Evolutionary conservation across 1,139 yeast genomes (phyloP).

Genomic region (Suhomyces kunorum): DNA sequence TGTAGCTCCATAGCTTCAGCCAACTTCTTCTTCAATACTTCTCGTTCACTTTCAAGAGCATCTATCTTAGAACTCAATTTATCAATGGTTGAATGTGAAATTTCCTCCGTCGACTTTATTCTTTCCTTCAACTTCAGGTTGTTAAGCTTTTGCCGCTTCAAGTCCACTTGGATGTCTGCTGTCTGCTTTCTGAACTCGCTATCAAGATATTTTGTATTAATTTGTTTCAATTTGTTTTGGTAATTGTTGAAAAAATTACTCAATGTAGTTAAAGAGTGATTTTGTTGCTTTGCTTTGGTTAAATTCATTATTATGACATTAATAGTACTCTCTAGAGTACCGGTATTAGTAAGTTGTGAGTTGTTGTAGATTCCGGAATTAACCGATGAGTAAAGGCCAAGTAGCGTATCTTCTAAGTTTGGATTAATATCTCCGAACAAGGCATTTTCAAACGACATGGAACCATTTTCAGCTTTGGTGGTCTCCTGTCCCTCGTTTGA

Average conservation of each 20-base stretch:
- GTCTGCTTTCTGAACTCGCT: conserved; percentile 25
- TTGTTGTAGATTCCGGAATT: conserved; percentile 65
- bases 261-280: conserved; percentile 32
- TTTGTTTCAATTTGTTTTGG: conserved; percentile 27
- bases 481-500: not conserved
- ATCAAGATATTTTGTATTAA: conserved; percentile 32
- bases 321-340: conserved; percentile 47
- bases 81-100: conserved; percentile 21
- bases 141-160: conserved; percentile 22
- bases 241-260: conserved; percentile 35
- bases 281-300: conserved; percentile 41
- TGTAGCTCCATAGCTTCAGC: conserved; percentile 11
- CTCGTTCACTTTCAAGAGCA: conserved; percentile 10
- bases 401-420: conserved; percentile 57
- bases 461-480: not conserved
- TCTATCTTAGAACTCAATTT: conserved; percentile 21
- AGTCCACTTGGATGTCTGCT: conserved; percentile 22
- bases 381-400: conserved; percentile 56
- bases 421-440: conserved; percentile 77
- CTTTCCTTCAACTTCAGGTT: conserved; percentile 25
- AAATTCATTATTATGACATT: conserved; percentile 31
- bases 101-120: conserved; percentile 22
- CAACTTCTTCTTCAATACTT: conserved; percentile 12
- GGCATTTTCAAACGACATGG: conserved; percentile 57
- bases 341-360: conserved; percentile 58